These are phyloP conservation scores for Wickerhamiella occidentalis DNA, from an alignment of 805 yeast genomes.

Conservation along the genomic window DNA sequence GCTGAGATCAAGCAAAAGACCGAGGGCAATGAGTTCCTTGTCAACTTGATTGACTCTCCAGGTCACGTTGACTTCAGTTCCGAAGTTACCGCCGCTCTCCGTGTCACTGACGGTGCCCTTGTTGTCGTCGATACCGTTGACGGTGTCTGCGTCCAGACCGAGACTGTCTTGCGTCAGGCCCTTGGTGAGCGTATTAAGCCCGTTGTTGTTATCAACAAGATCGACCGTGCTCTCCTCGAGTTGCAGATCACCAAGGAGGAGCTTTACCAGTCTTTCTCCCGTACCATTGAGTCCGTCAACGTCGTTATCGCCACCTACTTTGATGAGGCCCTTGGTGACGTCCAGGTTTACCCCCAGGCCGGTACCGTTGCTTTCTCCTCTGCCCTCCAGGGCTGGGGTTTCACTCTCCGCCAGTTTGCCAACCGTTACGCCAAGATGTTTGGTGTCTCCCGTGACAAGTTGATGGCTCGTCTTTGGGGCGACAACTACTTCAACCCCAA, in stretches of 20 bases:
- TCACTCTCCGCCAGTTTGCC: slow-evolving; percentile 98
- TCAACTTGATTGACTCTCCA: slow-evolving; percentile 98
- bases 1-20: slow-evolving; percentile 85
- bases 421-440: slow-evolving; percentile 96
- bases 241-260: slow-evolving; percentile 98
- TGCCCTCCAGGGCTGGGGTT: slow-evolving; percentile 99
- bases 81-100: slow-evolving; percentile 98
- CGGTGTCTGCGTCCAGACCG: slow-evolving; percentile 99
- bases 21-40: slow-evolving; percentile 86
- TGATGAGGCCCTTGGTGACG: slow-evolving; percentile 85
- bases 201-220: slow-evolving; percentile 96
- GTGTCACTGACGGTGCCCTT: slow-evolving; percentile 99
- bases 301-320: slow-evolving; percentile 93
- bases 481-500: slow-evolving; percentile 99
- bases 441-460: slow-evolving; percentile 95
- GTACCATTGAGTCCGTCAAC: slow-evolving; percentile 99
- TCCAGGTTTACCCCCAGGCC: slow-evolving; percentile 95
- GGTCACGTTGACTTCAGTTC: slow-evolving; percentile 99
- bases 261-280: slow-evolving; percentile 92
- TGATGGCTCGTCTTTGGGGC: slow-evolving; percentile 99
- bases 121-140: slow-evolving; percentile 98
- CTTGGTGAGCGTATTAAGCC: slow-evolving; percentile 99
- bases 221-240: slow-evolving; percentile 98
- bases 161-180: slow-evolving; percentile 98
- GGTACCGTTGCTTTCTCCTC: slow-evolving; percentile 99